Evolutionary conservation across 495 filamentous ascomycete species (phyloP), one percentile per base, ranked within the genome.

Genomic region (Acidomyces sp.): DNA sequence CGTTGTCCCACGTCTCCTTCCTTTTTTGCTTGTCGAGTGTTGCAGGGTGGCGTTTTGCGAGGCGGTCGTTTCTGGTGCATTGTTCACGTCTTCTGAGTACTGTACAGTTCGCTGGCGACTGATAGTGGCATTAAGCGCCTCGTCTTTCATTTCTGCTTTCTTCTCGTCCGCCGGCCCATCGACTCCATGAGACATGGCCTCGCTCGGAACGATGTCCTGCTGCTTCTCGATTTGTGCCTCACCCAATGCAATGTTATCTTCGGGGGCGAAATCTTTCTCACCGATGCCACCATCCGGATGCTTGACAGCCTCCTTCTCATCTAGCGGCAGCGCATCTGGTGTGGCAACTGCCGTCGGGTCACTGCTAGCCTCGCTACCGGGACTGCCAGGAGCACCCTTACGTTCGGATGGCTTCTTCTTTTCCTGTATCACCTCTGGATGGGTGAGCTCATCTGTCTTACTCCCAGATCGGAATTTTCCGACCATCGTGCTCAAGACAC

Each of bases 1-100:
- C 1, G 85, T 93, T 33, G 80, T 85, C 0, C 75, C 75, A 43
- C 92, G 69, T 16, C 86, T 72, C 41, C 66, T 68, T 35, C 40
- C 27, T 38, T 46, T 39, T 41, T 44, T 29, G 27, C 32, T 40
- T 15, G 18, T 20, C 22, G 27, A 43, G 27, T 24, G 38, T 42
- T 41, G 56, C 39, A 43, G 15, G 28, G 29, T 31, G 4, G 37
- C n/a, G 4, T n/a, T 20, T 16, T 45, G 34, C 15, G 36, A 42
- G 1, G 39, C 49, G 3, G 40, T 40, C 16, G 30, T 46, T 30
- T 51, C 37, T 9, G 48, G 37, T 6, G 48, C 37, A n/a, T 9
- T 7, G 32, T 36, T 48, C 6, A 48, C 25, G 23, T 28, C 37
- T 4, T 45, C 41, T 4, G 41, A 45, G 37, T 50, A 50, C 41